A percentile compares a stretch with the other conserved stretches of the same genome.
Conservation (phyloP, 805 yeast genomes). For the Candida ipomoeae region DNA sequence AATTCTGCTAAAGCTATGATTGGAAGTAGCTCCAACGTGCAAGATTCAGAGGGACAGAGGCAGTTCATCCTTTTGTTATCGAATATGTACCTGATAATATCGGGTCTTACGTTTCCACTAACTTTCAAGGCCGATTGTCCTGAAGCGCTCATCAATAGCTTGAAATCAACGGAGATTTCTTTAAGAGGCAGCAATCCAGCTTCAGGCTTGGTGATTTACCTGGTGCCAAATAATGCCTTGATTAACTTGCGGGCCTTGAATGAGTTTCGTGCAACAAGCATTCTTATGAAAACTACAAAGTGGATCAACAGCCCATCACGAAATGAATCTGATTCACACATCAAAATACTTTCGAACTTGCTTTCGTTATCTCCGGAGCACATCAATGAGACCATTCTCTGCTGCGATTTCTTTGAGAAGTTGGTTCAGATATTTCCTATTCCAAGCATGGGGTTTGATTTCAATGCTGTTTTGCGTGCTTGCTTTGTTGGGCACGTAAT, state of each 20-base stretch:
- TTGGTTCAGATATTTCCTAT: conserved; percentile 49
- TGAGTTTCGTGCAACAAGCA: conserved; percentile 35
- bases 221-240: conserved; percentile 58
- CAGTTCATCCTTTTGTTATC: conserved; percentile 27
- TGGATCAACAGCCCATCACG: conserved; percentile 30
- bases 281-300: conserved; percentile 31
- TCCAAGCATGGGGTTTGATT: conserved; percentile 41
- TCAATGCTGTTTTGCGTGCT: conserved; percentile 44
- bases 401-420: conserved; percentile 49
- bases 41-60: conserved; percentile 16
- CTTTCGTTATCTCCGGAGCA: conserved; percentile 29
- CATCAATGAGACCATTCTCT: conserved; percentile 33
- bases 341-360: conserved; percentile 32
- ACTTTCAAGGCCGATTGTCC: conserved; percentile 33
- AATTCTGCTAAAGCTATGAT: conserved; percentile 28
- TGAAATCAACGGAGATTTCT: conserved; percentile 62
- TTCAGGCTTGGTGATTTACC: conserved; percentile 47
- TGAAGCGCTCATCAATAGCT: conserved; percentile 47
- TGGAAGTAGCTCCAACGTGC: conserved; percentile 13
- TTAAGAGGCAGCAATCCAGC: conserved; percentile 46
- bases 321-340: conserved; percentile 27
- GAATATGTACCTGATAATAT: conserved; percentile 33
- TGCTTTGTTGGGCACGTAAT: conserved; percentile 53
- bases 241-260: conserved; percentile 51
- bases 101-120: conserved; percentile 37